Evolutionary conservation across 1,284 basidiomycete genomes (phyloP).

Genomic region (Xerocomus nothofagi): DNA sequence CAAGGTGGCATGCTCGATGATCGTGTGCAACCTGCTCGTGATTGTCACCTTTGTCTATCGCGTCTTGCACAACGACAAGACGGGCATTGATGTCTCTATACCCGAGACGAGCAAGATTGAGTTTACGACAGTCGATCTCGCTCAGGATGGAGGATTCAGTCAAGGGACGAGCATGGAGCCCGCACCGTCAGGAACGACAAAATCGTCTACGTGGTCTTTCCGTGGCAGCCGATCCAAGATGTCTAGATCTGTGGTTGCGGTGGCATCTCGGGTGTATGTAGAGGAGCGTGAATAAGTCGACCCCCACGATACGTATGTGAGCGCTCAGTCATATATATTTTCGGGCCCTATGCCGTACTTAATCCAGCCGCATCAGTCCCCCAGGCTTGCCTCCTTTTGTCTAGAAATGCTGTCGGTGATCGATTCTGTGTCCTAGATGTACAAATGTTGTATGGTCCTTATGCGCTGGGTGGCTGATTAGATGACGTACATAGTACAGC

Average conservation of each 20-base stretch:
- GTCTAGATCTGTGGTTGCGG: neutral
- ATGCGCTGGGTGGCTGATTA: too few species aligned
- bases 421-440: too few species aligned
- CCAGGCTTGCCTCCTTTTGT: too few species aligned
- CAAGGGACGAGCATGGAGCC: slow-evolving; percentile 4
- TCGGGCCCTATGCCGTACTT: too few species aligned
- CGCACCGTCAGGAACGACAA: neutral
- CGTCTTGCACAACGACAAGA: slow-evolving; percentile 3
- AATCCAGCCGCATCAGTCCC: too few species aligned
- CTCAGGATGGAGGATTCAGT: neutral
- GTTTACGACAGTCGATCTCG: slow-evolving; percentile 18
- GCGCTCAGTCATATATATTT: too few species aligned
- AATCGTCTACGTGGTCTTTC: slow-evolving; percentile 13
- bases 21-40: slow-evolving; percentile 32
- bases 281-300: too few species aligned
- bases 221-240: neutral
- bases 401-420: too few species aligned
- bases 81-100: slow-evolving; percentile 1
- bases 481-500: too few species aligned
- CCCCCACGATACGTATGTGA: too few species aligned
- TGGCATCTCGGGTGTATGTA: neutral
- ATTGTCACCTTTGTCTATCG: slow-evolving; percentile 29
- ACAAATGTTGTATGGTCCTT: too few species aligned
- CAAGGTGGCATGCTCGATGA: slow-evolving; percentile 27
- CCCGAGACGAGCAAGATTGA: neutral